A percentile compares a stretch with the other conserved stretches of the same genome.
Evolutionary conservation across 164 flowering plant species (phyloP).

Genomic region (Vitis amurensis): DNA sequence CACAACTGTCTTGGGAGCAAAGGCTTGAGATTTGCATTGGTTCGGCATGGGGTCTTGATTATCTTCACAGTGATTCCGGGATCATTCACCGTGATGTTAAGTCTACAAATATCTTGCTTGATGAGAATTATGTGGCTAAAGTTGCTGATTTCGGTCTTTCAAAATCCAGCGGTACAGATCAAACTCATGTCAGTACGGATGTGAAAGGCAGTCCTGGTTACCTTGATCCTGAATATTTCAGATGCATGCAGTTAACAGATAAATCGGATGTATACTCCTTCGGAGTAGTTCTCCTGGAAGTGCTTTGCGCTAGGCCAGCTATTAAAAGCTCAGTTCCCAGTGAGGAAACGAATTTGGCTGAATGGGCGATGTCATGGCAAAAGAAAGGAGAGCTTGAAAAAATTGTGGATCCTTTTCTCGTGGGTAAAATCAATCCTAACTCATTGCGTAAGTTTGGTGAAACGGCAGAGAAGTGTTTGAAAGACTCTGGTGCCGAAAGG

Average conservation of each 20-base stretch:
- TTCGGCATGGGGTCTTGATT: conserved; percentile 6
- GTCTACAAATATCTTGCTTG: neutral
- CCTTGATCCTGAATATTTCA: conserved; percentile 1
- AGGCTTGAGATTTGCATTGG: conserved; percentile 14
- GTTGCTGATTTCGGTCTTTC: conserved; percentile 11
- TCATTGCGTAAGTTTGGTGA: conserved; percentile 1
- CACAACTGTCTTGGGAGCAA: conserved; percentile 8
- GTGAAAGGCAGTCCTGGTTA: neutral
- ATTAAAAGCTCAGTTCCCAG: neutral
- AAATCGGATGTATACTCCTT: neutral
- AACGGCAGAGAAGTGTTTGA: conserved; percentile 1
- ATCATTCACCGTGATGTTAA: conserved; percentile 13
- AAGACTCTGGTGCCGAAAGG: conserved; percentile 2
- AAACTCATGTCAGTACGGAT: conserved; percentile 3
- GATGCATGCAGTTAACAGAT: neutral
- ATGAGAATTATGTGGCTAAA: neutral
- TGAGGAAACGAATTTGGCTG: conserved; percentile 1
- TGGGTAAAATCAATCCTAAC: neutral
- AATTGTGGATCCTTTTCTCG: neutral
- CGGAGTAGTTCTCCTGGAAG: conserved; percentile 2
- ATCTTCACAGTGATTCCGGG: conserved; percentile 1
- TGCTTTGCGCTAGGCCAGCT: conserved; percentile 2
- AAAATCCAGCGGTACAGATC: neutral
- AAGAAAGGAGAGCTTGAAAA: neutral
- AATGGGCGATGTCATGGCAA: neutral